These are phyloP conservation scores for Suhomyces wounanorum DNA, from an alignment of 1,139 yeast genomes.

Conservation along the genomic window DNA sequence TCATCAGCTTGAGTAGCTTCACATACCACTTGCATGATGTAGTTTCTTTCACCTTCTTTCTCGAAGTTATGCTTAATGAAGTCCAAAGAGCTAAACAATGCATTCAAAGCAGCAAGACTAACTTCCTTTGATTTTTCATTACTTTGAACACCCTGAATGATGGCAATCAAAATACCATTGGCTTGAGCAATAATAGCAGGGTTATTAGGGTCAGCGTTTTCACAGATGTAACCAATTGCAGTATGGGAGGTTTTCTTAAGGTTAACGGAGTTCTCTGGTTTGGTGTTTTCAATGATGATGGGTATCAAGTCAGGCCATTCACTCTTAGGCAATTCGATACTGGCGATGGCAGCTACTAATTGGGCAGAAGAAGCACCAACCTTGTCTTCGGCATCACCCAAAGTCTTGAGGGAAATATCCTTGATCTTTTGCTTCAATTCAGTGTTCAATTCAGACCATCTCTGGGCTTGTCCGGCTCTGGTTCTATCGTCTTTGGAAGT, in stretches of 20 bases:
- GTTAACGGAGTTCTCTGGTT: conserved; percentile 70
- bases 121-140: conserved; percentile 75
- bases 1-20: conserved; percentile 94
- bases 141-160: conserved; percentile 92
- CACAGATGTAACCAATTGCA: conserved; percentile 95
- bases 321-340: conserved; percentile 82
- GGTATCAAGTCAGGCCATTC: conserved; percentile 90
- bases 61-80: conserved; percentile 87
- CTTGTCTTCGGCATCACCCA: conserved; percentile 67
- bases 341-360: conserved; percentile 94
- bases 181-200: conserved; percentile 81
- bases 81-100: conserved; percentile 87
- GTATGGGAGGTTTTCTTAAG: conserved; percentile 85
- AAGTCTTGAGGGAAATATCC: conserved; percentile 61
- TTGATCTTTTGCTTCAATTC: conserved; percentile 66
- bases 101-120: conserved; percentile 86
- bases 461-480: conserved; percentile 53
- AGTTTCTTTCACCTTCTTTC: conserved; percentile 92
- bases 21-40: conserved; percentile 97
- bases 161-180: conserved; percentile 90
- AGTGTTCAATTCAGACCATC: conserved; percentile 63
- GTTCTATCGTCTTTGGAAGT: conserved; percentile 68
- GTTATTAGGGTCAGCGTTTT: conserved; percentile 85
- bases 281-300: conserved; percentile 81
- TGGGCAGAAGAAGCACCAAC: conserved; percentile 93